phyloP scores from a whole-genome alignment of 202 grass and related monocot genomes.

The Eragrostis tef region DNA sequence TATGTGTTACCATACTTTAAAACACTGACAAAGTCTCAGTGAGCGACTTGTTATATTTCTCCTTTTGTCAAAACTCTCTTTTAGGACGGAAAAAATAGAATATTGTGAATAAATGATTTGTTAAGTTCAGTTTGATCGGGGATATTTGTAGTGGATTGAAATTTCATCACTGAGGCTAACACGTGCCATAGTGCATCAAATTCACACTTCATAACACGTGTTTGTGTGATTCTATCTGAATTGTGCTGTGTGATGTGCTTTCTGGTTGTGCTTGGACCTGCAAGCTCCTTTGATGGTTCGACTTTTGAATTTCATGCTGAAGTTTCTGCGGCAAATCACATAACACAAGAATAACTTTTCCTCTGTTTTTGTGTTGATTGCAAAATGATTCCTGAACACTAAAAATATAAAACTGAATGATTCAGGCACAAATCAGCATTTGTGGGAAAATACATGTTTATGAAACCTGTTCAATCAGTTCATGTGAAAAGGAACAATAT shows the following conservation, averaged over 20 bases:
- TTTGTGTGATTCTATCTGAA: background rate
- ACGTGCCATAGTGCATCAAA: background rate
- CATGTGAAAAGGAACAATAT: background rate
- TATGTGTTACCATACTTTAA: background rate
- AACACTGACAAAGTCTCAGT: background rate
- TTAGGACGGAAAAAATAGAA: background rate
- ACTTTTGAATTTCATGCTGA: background rate
- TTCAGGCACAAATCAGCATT: background rate
- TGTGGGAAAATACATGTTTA: background rate
- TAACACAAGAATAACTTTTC: background rate
- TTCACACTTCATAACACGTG: background rate
- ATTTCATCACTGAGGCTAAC: no score
- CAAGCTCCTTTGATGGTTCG: background rate
- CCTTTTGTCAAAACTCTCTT: background rate
- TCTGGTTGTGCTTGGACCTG: slow-evolving; percentile 2
- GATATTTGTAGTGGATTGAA: background rate
- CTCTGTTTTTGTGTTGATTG: background rate
- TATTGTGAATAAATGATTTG: background rate
- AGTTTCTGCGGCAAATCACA: background rate
- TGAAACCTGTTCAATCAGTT: background rate
- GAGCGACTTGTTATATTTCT: background rate
- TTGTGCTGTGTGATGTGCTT: background rate
- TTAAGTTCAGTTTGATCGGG: background rate
- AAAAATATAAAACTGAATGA: background rate
- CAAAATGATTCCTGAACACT: background rate